These are phyloP conservation scores for Rhizodiscina lignyota DNA, from an alignment of 495 filamentous ascomycete genomes.

Conservation along the genomic window DNA sequence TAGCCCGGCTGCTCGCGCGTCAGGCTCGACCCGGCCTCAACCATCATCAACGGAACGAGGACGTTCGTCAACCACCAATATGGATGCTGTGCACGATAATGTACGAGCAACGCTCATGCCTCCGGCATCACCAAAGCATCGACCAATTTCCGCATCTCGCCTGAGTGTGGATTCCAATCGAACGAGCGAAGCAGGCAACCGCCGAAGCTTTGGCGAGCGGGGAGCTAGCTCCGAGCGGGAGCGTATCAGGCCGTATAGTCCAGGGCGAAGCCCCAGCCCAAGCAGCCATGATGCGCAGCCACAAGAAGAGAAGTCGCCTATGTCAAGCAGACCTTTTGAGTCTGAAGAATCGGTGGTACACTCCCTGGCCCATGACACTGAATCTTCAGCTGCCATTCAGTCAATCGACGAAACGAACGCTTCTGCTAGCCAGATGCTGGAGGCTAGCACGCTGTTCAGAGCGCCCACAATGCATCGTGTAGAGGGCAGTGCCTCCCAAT, in stretches of 20 bases:
- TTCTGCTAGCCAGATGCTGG: conserved; percentile 81
- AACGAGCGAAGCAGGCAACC: conserved; percentile 23
- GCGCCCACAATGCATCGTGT: conserved; percentile 49
- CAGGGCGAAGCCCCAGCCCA: background rate
- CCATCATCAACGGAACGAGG: too few relatives aligned
- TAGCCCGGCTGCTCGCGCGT: background rate
- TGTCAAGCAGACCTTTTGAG: too few relatives aligned
- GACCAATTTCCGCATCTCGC: background rate
- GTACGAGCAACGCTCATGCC: conserved; percentile 45
- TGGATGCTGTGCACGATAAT: conserved; percentile 22
- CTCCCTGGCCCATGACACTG: conserved; percentile 50
- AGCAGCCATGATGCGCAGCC: conserved; percentile 24
- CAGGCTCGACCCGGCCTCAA: too few relatives aligned
- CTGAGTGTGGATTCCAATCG: background rate
- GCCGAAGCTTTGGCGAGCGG: conserved; percentile 34
- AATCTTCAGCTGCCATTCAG: conserved; percentile 51
- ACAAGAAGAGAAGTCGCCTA: too few relatives aligned
- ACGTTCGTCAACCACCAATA: background rate
- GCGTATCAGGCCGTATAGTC: background rate
- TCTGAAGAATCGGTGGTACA: conserved; percentile 65
- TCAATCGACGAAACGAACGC: conserved; percentile 56
- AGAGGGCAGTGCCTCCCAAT: conserved; percentile 15
- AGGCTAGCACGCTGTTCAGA: conserved; percentile 74
- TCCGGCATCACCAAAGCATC: conserved; percentile 27
- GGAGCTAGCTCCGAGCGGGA: background rate